These are phyloP conservation scores for Taxillus chinensis DNA, from an alignment of 164 flowering plant genomes.

Conservation along the genomic window DNA sequence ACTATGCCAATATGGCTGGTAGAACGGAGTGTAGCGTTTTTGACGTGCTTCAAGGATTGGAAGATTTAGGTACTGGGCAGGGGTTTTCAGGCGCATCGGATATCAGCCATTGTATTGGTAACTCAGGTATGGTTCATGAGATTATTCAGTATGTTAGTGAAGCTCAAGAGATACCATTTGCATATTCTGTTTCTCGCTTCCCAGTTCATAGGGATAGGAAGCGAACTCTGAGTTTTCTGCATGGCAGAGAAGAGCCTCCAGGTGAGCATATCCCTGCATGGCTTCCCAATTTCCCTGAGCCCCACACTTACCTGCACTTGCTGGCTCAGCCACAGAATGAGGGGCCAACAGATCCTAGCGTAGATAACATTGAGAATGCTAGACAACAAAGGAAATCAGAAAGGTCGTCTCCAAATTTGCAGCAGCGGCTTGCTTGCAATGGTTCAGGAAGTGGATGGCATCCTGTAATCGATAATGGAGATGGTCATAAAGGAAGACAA, in stretches of 20 bases:
- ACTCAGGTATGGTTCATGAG: conserved; percentile 47
- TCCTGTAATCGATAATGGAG: conserved; percentile 8
- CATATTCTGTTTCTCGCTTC: conserved; percentile 28
- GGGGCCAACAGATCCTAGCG: conserved; percentile 5
- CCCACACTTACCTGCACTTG: conserved; percentile 12
- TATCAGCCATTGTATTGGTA: conserved; percentile 29
- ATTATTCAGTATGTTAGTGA: conserved; percentile 30
- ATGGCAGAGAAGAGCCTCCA: conserved; percentile 28
- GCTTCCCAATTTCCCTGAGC: conserved; percentile 50
- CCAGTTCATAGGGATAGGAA: conserved; percentile 31
- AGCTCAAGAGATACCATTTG: conserved; percentile 31
- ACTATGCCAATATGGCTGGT: conserved; percentile 46
- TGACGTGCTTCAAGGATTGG: conserved; percentile 68
- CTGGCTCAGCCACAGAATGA: conserved; percentile 8
- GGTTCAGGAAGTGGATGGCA: conserved; percentile 12
- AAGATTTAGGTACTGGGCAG: conserved; percentile 31
- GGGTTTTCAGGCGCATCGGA: conserved; percentile 65
- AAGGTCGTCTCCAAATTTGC: conserved; percentile 19
- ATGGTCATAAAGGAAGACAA: conserved; percentile 14
- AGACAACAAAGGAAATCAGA: conserved; percentile 13
- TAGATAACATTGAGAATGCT: conserved; percentile 11
- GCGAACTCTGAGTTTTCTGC: conserved; percentile 24
- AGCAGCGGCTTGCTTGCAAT: conserved; percentile 18
- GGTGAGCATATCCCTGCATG: conserved; percentile 39
- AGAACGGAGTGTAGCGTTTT: conserved; percentile 58